Base-by-base conservation (phyloP, 306 rosid genomes). In the Albizia julibrissin region DNA sequence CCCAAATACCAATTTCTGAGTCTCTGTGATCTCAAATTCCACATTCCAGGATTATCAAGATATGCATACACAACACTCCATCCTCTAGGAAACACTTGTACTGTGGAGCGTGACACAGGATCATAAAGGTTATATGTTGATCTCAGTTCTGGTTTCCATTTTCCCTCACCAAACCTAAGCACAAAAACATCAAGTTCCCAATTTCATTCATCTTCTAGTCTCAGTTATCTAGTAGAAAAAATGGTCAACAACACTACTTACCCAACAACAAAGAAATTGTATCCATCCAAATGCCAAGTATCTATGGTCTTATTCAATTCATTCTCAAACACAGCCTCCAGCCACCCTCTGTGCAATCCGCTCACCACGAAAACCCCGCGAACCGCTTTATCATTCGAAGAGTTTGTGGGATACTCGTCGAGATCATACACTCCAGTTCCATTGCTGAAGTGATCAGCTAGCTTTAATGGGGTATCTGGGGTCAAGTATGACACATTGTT, bases 211-310 rank as follows among this genome's bases (percentile, higher is more conserved):
- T 58, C 9, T n/a, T n/a, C 24, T 9, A 2, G 10, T 22, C 33
- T 24, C 27, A 34, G 44, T 66, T 34, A 5, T 8, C 33, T 15
- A 3, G 43, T 8, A 16, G 21, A 5, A 31, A 26, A 62, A 27
- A 29, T 64, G 40, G 31, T 64, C 69, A 26, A 13, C 18, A 24
- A 24, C 16, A 13, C 86, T 86, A 27, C 89, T 86, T 81, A 91
- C 97, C 94, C 99, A 10, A 88, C 97, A 6, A 87, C 90, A 66
- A 87, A 85, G 89, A 93, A 91, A 29, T 89, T 93, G 10, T 52
- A 93, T 78, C 98, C 99, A 87, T 95, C 93, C 13, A 95, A 87
- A 83, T 95, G 97, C 95, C 97, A 95, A 74, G 99, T 7, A 82
- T 90, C 92, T 46, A 90, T 88, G 54, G 52, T 77, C 44, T 43